These are phyloP conservation scores for Podospora pseudocomata DNA, from an alignment of 495 filamentous ascomycete species.

Conservation along the genomic window DNA sequence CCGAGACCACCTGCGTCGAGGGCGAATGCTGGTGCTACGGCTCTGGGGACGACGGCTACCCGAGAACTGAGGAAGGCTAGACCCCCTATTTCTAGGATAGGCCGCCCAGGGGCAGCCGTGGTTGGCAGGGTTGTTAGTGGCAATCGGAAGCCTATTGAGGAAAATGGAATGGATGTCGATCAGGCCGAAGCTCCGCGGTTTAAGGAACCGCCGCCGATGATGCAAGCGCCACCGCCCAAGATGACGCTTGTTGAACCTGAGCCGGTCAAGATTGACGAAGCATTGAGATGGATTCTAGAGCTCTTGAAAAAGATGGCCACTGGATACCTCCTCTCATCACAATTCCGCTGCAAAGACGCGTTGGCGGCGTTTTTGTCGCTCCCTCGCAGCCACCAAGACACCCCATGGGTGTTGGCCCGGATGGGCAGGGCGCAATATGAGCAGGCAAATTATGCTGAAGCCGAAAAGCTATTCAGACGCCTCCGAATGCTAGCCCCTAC, in stretches of 20 bases:
- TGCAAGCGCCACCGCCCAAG: constrained; percentile 34
- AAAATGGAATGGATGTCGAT: constrained; percentile 61
- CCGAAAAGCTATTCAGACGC: constrained; percentile 77
- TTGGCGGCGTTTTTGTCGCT: constrained; percentile 67
- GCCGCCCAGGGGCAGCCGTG: constrained; percentile 54
- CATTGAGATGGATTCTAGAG: constrained; percentile 71
- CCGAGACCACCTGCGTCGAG: constrained; percentile 51
- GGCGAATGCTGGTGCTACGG: constrained; percentile 55
- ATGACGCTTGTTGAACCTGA: constrained; percentile 42
- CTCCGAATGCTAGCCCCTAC: constrained; percentile 73
- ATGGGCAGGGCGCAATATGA: constrained; percentile 89
- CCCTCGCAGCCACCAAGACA: constrained; percentile 73
- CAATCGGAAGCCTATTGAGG: constrained; percentile 67
- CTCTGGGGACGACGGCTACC: constrained; percentile 48
- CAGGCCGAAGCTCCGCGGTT: constrained; percentile 50
- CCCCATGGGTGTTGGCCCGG: constrained; percentile 90
- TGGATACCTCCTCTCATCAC: constrained; percentile 70
- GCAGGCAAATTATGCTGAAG: constrained; percentile 74
- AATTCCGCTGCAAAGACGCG: constrained; percentile 74
- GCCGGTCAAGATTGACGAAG: constrained; percentile 64
- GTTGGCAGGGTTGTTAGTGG: constrained; percentile 85
- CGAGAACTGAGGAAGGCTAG: constrained; percentile 76
- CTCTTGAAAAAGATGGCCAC: constrained; percentile 76
- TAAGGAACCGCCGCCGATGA: constrained; percentile 39
- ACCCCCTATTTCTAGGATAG: constrained; percentile 54